Base-by-base conservation (phyloP, 2,329 filamentous ascomycete genomes). In the Claviceps sorghi region DNA sequence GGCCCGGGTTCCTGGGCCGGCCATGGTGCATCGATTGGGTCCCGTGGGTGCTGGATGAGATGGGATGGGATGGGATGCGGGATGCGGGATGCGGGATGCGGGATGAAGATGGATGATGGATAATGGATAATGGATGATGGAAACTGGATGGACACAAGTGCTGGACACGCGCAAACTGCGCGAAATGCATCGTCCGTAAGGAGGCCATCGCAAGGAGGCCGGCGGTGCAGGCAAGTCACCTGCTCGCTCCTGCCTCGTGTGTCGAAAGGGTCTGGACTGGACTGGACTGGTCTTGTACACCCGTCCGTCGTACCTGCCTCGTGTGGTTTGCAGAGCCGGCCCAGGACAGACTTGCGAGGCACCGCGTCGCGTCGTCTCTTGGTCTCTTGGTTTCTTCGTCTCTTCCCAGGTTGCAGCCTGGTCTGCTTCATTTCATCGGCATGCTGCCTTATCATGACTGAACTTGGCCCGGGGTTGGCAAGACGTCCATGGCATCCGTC, bases 351-450 rank as follows among this genome's bases (percentile, higher is more conserved):
- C 3, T 26, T 5, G 26, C 26, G 26, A 26, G 26, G 3, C 26
- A 26, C 26, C 3, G 26, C 26, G 26, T 26, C 26, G n/a, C 19
- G 32, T 22, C 19, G 8, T 36, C 30, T 36, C 34, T 36, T 36
- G 2, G 10, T 36, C 13, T 38, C 15, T 17, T 38, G 9, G 26
- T 26, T 5, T 26, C 36, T 7, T 40, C 38, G 38, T 40, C 26
- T 40, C 38, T 7, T 15, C 5, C 13, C n/a, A 15, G 13, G 17
- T 40, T 40, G 38, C 13, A 7, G 38, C 17, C 17, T 3, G 17
- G 38, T 38, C 15, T 6, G 36, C 54, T 47, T 52, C 43, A 21
- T 47, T 49, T 52, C 50, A 49, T 52, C 54, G 51, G 38, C 55
- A 47, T 44, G 41, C 49, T 51, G 32, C 43, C 45, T 54, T 54